Percentiles rank a stretch among this genome's conserved stretches.
These are phyloP conservation scores for Durio zibethinus DNA, from an alignment of 345 rosid genomes.

Conservation along the genomic window DNA sequence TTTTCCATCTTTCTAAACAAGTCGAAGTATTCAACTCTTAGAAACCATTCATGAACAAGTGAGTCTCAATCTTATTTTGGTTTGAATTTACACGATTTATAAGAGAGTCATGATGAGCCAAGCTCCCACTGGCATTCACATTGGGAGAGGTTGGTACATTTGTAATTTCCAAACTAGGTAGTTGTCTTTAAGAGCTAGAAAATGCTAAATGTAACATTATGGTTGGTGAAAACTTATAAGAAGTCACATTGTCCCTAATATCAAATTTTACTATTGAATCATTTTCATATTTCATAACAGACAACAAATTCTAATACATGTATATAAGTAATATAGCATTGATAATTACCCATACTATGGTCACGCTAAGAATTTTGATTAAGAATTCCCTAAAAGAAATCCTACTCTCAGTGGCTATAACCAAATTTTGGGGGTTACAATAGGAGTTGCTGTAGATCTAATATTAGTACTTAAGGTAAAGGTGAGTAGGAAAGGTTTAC, in stretches of 20 bases:
- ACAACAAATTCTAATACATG: conserved; percentile 65
- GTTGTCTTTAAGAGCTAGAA: conserved; percentile 40
- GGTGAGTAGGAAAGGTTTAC: conserved; percentile 74
- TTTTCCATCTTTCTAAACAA: conserved; percentile 40
- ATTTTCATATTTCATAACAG: conserved; percentile 53
- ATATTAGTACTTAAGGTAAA: conserved; percentile 82
- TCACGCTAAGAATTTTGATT: conserved; percentile 57
- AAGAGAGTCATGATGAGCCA: conserved; percentile 30
- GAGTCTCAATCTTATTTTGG: conserved; percentile 37
- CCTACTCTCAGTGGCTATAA: conserved; percentile 66
- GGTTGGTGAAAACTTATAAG: conserved; percentile 75
- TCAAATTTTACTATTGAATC: conserved; percentile 32
- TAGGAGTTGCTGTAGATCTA: conserved; percentile 86
- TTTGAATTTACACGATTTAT: conserved; percentile 38
- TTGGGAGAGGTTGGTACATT: conserved; percentile 21
- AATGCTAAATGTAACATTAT: conserved; percentile 52
- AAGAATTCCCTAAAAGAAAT: conserved; percentile 62
- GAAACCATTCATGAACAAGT: background rate
- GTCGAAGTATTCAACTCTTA: conserved; percentile 29
- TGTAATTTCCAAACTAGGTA: conserved; percentile 32
- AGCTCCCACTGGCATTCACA: conserved; percentile 2
- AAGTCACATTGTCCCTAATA: conserved; percentile 45
- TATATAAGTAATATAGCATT: conserved; percentile 55
- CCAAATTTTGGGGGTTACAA: conserved; percentile 87
- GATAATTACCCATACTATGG: conserved; percentile 48